A percentile compares a stretch with the other conserved stretches of the same genome.
Evolutionary conservation across 192 early-diverging fungal species (phyloP).

Genomic region (Backusella australiensis): DNA sequence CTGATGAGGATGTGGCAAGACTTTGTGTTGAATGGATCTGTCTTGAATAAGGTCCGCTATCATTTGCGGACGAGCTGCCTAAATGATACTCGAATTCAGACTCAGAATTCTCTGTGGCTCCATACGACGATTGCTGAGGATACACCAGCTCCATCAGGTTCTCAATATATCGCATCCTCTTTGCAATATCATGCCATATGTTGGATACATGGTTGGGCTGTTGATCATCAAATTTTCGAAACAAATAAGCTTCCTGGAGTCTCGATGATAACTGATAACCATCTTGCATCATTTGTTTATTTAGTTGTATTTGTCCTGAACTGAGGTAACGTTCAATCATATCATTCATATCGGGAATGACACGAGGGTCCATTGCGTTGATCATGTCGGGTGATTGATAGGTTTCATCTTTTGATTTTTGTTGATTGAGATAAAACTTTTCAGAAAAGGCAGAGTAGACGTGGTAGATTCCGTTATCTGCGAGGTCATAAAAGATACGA

Average conservation of each 20-base stretch:
- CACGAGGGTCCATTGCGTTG: constrained; percentile 1
- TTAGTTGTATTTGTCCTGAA: constrained; percentile 16
- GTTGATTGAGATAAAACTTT: neutral
- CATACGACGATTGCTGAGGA: constrained; percentile 16
- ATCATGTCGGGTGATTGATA: neutral
- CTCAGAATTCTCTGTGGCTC: constrained; percentile 5
- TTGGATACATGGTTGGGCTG: constrained; percentile 16
- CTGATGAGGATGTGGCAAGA: constrained; percentile 37
- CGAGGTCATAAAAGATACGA: constrained; percentile 37
- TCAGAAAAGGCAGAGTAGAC: constrained; percentile 6
- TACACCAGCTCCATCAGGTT: constrained; percentile 35
- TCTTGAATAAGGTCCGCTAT: constrained; percentile 11
- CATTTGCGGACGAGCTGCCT: neutral
- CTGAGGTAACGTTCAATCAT: constrained; percentile 13
- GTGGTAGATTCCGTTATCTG: constrained; percentile 26
- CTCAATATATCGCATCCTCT: constrained; percentile 36
- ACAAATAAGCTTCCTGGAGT: constrained; percentile 16
- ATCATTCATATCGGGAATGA: constrained; percentile 8
- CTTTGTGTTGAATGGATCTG: constrained; percentile 20
- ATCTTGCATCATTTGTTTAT: constrained; percentile 23
- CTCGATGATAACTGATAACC: constrained; percentile 7
- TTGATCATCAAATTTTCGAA: neutral
- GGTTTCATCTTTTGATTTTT: neutral
- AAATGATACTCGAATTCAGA: constrained; percentile 18
- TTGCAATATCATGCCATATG: constrained; percentile 38